These are phyloP conservation scores for Picochlorum sp. DNA, from an alignment of 139 green algal species.

Conservation along the genomic window DNA sequence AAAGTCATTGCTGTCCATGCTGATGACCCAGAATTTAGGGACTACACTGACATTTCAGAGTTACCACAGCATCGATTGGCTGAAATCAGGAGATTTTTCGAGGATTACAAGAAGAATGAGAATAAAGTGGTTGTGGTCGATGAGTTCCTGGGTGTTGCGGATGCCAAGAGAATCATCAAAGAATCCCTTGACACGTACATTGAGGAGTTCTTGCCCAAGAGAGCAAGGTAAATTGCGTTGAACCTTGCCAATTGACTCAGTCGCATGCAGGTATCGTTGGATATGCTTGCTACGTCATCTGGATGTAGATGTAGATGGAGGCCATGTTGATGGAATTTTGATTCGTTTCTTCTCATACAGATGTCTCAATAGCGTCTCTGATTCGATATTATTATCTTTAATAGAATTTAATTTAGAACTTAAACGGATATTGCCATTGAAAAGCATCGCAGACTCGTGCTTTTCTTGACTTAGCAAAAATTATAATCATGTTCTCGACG, in stretches of 20 bases:
- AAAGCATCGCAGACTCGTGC: no score
- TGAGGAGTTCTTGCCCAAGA: constrained; percentile 67
- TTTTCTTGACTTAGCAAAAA: no score
- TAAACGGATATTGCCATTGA: no score
- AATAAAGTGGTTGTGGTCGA: constrained; percentile 91
- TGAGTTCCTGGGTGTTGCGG: constrained; percentile 72
- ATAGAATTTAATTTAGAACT: no score
- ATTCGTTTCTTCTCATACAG: no score
- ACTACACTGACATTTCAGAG: constrained; percentile 81
- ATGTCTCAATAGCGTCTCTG: no score
- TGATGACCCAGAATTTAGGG: constrained; percentile 86
- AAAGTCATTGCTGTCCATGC: constrained; percentile 71
- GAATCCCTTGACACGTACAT: constrained; percentile 60
- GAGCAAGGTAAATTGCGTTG: constrained; percentile 25
- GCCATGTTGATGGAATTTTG: neutral
- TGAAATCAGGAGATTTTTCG: constrained; percentile 84
- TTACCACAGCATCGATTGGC: constrained; percentile 76
- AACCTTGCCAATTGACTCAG: neutral
- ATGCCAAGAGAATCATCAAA: constrained; percentile 62
- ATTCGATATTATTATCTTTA: no score
- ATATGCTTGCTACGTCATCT: no score
- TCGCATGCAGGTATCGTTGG: neutral
- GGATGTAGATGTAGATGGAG: neutral
- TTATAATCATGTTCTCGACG: no score
- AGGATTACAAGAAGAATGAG: constrained; percentile 97